phyloP scores from a whole-genome alignment of 805 yeast species.

The Lachancea sp. region DNA sequence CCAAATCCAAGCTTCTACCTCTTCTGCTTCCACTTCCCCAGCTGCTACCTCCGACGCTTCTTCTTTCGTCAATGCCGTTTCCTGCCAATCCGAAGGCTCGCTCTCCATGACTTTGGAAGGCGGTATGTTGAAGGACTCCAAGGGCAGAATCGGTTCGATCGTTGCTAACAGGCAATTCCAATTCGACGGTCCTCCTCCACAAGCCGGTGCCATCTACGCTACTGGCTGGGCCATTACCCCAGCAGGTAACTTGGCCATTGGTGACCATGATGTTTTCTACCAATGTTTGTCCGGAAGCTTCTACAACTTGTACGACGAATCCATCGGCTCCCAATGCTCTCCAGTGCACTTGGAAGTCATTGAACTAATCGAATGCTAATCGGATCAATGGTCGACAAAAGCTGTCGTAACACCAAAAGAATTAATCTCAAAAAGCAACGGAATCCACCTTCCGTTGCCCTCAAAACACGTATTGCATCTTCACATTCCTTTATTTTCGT shows the following conservation, averaged over 20 bases:
- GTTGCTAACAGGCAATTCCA: conserved; percentile 83
- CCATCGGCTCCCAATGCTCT: conserved; percentile 55
- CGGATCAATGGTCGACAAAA: not conserved
- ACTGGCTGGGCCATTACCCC: conserved; percentile 56
- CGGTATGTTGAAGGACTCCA: conserved; percentile 48
- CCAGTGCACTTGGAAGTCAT: conserved; percentile 56
- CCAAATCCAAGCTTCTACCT: conserved; percentile 19
- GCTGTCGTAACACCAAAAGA: not conserved
- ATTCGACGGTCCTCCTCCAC: conserved; percentile 83
- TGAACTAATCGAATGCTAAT: conserved; percentile 50
- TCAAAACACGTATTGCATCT: conserved; percentile 1
- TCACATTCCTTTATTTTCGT: conserved; percentile 5
- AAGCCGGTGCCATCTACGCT: conserved; percentile 68
- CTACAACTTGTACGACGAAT: conserved; percentile 70
- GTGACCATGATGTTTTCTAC: conserved; percentile 55
- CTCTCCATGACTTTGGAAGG: conserved; percentile 49
- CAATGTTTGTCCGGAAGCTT: conserved; percentile 71
- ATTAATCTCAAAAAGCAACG: not conserved
- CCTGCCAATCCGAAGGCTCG: conserved; percentile 45
- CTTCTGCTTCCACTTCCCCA: conserved; percentile 21
- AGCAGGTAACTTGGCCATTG: conserved; percentile 58
- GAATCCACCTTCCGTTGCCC: not conserved
- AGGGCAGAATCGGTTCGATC: conserved; percentile 69
- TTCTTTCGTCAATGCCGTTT: conserved; percentile 29
- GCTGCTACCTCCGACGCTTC: conserved; percentile 18